Evolutionary conservation across 116 monocot genomes (phyloP), one percentile per base, ranked within the genome.

Genomic region (Trichopus zeylanicus): DNA sequence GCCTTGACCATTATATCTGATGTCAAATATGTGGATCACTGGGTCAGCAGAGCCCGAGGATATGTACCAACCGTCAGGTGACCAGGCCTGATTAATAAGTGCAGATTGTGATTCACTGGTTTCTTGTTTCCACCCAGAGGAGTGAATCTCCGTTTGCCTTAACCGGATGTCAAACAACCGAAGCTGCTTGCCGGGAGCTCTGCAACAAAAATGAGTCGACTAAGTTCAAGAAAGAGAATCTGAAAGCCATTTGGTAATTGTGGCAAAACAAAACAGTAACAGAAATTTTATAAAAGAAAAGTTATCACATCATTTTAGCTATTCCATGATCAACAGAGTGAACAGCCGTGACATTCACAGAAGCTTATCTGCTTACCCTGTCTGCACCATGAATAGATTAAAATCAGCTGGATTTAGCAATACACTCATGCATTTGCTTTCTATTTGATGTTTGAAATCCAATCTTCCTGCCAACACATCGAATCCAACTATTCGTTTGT

Each of bases 101-200:
- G 85, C 87, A 31, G 98, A 98, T 32, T 91, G 88, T 0, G 98
- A 91, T 48, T 98, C 98, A 31, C 98, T 91, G 68, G 75, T 82
- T 53, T 87, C 87, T 49, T 97, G 98, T 49, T 91, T 91, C 91
- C 91, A 91, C 3, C 98, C 98, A 54, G 91, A 82, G n/a, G 77
- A 56, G 65, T 98, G 98, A 26, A 98, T 68, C 46, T 98, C 91
- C 1, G 72, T 91, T 37, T 82, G 69, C 74, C 87, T 55, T 33
- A 68, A 35, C 47, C 89, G 47, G 37, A 85, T 58, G 37, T 98
- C 98, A 67, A 78, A 91, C 49, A 98, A 30, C 52, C 91, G 79
- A 10, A 98, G 79, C 64, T 98, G 91, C 68, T 71, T 77, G 11
- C 66, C 73, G 25, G 69, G 84, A 5, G 70, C 39, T 69, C 97